A percentile compares a stretch with the other conserved stretches of the same genome.
Evolutionary conservation across 768 basidiomycete species (phyloP).

Genomic region (Tubosaeta sp.): DNA sequence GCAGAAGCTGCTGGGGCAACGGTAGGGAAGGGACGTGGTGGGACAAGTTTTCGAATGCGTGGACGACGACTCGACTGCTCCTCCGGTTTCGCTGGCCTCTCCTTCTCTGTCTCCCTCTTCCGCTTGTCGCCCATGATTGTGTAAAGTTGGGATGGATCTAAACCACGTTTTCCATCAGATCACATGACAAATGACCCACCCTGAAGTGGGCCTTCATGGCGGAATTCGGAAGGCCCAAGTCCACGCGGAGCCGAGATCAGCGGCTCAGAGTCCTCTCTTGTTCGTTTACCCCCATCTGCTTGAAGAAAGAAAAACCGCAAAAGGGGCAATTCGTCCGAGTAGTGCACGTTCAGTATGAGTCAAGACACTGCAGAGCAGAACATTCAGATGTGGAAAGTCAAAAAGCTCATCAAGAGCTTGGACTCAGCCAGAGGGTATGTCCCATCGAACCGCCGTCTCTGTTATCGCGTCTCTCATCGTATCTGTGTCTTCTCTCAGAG

Average conservation of each 20-base stretch:
- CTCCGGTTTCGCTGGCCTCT: constrained; percentile 10
- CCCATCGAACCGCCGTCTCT: not conserved
- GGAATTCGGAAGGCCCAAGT: constrained; percentile 12
- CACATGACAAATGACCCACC: constrained; percentile 21
- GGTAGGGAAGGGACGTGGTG: constrained; percentile 71
- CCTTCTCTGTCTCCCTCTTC: constrained; percentile 12
- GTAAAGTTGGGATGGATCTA: not conserved
- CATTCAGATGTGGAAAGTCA: constrained; percentile 98
- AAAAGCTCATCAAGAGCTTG: constrained; percentile 98
- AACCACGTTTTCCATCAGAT: not conserved
- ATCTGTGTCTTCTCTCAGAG: constrained; percentile 40
- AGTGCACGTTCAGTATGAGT: constrained; percentile 57
- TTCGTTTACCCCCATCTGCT: constrained; percentile 18
- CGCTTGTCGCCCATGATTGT: constrained; percentile 18
- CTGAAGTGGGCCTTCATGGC: constrained; percentile 16
- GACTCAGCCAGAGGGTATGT: constrained; percentile 64
- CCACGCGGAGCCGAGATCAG: not conserved
- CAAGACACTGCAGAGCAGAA: constrained; percentile 89
- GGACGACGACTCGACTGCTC: constrained; percentile 17
- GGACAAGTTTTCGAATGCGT: constrained; percentile 61
- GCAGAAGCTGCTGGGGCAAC: constrained; percentile 73
- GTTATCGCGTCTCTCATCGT: constrained; percentile 21
- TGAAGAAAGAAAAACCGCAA: constrained; percentile 10
- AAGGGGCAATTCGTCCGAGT: constrained; percentile 10
- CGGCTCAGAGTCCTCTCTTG: constrained; percentile 13